These are phyloP conservation scores for Fusarium sp. DNA, from an alignment of 2,329 filamentous ascomycete genomes.

Conservation along the genomic window DNA sequence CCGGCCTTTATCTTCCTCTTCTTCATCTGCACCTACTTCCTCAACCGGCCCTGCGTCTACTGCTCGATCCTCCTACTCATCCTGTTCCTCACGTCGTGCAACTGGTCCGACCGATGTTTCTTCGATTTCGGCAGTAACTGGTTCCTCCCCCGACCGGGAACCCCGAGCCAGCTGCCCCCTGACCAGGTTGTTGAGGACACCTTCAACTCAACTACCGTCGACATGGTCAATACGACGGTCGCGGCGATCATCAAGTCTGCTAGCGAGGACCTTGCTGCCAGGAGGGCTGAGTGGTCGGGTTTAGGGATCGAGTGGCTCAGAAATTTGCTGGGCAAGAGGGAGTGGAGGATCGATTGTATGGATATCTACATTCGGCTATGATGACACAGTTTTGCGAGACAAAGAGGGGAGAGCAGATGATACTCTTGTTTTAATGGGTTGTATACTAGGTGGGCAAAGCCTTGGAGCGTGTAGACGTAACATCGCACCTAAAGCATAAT, in stretches of 20 bases:
- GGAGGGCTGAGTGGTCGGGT: constrained; percentile 78
- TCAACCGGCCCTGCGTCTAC: constrained; percentile 97
- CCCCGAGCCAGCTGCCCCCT: constrained; percentile 49
- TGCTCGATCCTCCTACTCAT: constrained; percentile 96
- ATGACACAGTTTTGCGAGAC: constrained; percentile 3
- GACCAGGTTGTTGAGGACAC: constrained; percentile 50
- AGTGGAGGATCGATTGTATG: constrained; percentile 93
- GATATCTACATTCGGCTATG: constrained; percentile 87
- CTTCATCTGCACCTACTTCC: constrained; percentile 93
- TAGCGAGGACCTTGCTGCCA: constrained; percentile 71
- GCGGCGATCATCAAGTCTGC: constrained; percentile 77
- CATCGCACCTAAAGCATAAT: background rate
- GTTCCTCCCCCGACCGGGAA: constrained; percentile 82
- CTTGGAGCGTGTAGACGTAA: background rate
- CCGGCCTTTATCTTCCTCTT: constrained; percentile 90
- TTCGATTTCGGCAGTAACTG: constrained; percentile 94
- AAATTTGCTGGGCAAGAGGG: constrained; percentile 83
- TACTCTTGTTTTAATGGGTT: constrained; percentile 15
- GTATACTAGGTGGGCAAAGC: constrained; percentile 20
- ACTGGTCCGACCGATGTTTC: constrained; percentile 92
- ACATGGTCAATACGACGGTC: constrained; percentile 78
- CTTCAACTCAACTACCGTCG: constrained; percentile 66
- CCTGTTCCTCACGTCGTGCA: constrained; percentile 91
- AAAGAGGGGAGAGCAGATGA: background rate
- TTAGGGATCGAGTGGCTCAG: constrained; percentile 89